These are phyloP conservation scores for Phellinidium pouzarii DNA, from an alignment of 1,284 basidiomycete genomes.

Conservation along the genomic window DNA sequence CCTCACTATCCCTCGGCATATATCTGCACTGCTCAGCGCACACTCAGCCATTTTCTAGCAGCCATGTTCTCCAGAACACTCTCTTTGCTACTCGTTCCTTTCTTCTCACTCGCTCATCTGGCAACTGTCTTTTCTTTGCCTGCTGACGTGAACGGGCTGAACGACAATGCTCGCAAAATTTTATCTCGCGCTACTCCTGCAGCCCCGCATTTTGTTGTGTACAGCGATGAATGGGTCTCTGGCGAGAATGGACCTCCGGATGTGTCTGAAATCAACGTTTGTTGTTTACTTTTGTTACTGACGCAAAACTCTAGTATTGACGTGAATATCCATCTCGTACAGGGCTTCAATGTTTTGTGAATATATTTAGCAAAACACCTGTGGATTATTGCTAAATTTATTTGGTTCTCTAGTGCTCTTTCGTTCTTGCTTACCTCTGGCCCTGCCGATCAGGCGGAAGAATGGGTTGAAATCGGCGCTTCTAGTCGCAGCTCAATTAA, in stretches of 20 bases:
- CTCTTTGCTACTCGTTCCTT: conserved; percentile 8
- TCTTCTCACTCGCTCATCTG: conserved; percentile 6
- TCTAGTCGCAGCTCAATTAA: conserved; percentile 38
- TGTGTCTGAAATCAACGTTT: conserved; percentile 34
- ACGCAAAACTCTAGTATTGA: neutral
- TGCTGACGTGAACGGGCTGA: conserved; percentile 5
- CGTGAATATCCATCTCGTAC: neutral
- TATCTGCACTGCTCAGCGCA: neutral
- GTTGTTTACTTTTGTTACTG: conserved; percentile 13
- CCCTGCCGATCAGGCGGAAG: conserved; percentile 43
- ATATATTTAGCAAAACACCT: neutral
- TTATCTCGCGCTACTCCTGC: conserved; percentile 36
- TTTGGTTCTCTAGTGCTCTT: conserved; percentile 33
- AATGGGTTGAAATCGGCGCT: conserved; percentile 35
- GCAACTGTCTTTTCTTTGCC: conserved; percentile 9
- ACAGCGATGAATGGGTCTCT: conserved; percentile 37
- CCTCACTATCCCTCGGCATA: conserved; percentile 18
- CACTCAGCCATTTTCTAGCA: neutral
- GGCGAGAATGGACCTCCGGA: conserved; percentile 35
- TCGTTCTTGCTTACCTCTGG: conserved; percentile 44
- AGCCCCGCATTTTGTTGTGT: conserved; percentile 42
- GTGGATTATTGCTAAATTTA: conserved; percentile 32
- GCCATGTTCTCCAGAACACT: conserved; percentile 13
- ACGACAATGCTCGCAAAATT: conserved; percentile 30
- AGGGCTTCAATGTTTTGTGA: conserved; percentile 11